phyloP scores from a whole-genome alignment of 2,329 filamentous ascomycete genomes.

The Coniochaeta sp. region DNA sequence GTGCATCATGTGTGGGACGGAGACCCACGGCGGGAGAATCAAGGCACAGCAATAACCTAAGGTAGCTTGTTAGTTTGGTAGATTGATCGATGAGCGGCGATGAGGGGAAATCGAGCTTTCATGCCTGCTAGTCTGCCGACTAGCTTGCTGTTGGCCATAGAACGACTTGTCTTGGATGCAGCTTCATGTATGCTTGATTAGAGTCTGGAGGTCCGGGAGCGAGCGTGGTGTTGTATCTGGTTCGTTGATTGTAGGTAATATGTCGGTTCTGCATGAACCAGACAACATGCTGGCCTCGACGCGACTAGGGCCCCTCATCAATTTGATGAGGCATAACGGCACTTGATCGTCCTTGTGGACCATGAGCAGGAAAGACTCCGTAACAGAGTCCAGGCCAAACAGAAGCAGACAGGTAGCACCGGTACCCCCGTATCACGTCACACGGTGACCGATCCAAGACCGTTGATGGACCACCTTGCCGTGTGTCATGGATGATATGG shows the following conservation, averaged over 20 bases:
- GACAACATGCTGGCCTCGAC: too few species aligned
- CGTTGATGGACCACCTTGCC: not conserved
- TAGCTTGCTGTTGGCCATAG: not conserved
- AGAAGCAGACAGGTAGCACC: not conserved
- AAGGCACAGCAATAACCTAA: not conserved
- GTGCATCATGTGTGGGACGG: not conserved
- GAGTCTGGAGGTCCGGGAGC: not conserved
- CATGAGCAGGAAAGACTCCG: not conserved
- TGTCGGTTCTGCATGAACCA: not conserved
- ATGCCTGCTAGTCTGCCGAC: not conserved
- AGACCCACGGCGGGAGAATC: not conserved
- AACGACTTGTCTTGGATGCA: not conserved
- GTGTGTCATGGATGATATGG: not conserved
- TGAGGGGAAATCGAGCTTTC: not conserved
- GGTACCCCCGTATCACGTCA: not conserved
- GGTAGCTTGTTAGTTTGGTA: not conserved
- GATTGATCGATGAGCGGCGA: not conserved
- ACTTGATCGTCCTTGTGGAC: not conserved
- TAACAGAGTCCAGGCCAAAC: too few species aligned
- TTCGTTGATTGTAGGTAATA: not conserved
- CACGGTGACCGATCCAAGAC: not conserved
- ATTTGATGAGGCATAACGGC: too few species aligned
- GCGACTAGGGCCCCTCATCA: too few species aligned
- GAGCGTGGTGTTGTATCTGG: not conserved
- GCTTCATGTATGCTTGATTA: not conserved